phyloP scores from a whole-genome alignment of 2,329 filamentous ascomycete genomes.

The Raffaelea deltoideospora region DNA sequence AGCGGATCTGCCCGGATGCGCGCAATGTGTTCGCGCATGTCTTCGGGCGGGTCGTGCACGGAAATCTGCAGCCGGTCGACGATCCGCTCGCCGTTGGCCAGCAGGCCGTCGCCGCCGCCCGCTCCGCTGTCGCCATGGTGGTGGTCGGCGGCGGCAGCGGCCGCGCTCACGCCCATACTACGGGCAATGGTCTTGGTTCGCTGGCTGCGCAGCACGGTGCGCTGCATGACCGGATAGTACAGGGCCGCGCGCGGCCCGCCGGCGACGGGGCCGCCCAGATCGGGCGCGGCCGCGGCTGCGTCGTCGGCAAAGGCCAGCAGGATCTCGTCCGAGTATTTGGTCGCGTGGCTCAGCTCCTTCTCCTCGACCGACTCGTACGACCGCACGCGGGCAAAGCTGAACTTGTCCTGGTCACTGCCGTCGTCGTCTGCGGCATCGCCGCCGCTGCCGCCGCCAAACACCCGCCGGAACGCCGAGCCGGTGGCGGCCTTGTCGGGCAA shows the following conservation, averaged over 20 bases:
- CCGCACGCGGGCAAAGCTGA: constrained; percentile 46
- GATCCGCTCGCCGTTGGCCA: constrained; percentile 22
- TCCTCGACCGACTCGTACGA: constrained; percentile 50
- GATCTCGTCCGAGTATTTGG: constrained; percentile 50
- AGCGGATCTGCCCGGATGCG: constrained; percentile 37
- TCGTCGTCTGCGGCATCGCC: constrained; percentile 31
- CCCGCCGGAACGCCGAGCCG: constrained; percentile 40
- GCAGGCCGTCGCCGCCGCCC: constrained; percentile 15
- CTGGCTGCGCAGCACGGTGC: constrained; percentile 45
- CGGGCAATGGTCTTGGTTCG: constrained; percentile 43
- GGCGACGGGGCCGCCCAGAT: constrained; percentile 21
- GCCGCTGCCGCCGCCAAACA: constrained; percentile 42
- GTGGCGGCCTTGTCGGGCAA: constrained; percentile 33
- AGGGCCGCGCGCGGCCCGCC: constrained; percentile 41
- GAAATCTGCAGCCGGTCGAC: constrained; percentile 41
- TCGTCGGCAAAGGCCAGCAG: constrained; percentile 43
- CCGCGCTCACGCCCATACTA: too few relatives aligned
- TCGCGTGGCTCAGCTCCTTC: constrained; percentile 37
- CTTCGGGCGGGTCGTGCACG: constrained; percentile 39
- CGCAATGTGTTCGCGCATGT: constrained; percentile 34
- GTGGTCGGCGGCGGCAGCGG: constrained; percentile 1
- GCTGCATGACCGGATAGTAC: constrained; percentile 55
- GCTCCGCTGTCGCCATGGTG: constrained; percentile 25
- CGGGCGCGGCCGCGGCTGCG: constrained; percentile 12
- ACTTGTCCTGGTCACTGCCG: constrained; percentile 32